Conservation (phyloP, 2,329 filamentous ascomycete species). For the Aspergillus oerlinghausenensis region DNA sequence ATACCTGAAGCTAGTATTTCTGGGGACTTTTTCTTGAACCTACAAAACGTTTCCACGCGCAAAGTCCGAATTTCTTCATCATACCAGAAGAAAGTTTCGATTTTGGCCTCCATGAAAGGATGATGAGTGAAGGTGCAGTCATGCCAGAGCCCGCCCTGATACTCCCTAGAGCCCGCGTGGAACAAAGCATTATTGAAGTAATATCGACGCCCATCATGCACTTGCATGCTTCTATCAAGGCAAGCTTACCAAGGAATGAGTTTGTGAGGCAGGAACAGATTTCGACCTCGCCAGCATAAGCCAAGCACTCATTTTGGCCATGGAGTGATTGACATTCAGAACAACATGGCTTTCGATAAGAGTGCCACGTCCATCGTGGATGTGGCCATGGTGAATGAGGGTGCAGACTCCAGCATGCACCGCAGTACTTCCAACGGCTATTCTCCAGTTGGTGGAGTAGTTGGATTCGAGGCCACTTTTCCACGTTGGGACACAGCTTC, state of each 20-base stretch:
- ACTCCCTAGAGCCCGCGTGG: neutral
- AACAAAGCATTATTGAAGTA: neutral
- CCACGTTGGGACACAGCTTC: neutral
- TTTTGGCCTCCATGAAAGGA: neutral
- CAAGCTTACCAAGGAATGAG: neutral
- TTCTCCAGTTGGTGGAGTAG: constrained; percentile 9
- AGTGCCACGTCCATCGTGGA: neutral
- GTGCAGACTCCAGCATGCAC: constrained; percentile 7
- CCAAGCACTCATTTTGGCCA: neutral
- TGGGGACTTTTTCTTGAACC: neutral
- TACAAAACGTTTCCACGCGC: neutral
- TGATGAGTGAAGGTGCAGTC: neutral
- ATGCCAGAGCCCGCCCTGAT: neutral
- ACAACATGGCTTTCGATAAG: neutral
- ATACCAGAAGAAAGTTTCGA: neutral
- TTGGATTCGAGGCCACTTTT: neutral
- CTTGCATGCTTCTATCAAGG: neutral
- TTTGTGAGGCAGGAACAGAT: constrained; percentile 3
- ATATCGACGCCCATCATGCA: neutral
- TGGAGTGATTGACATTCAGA: neutral
- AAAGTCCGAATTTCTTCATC: neutral
- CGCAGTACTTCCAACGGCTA: constrained; percentile 9
- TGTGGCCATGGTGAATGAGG: constrained; percentile 1
- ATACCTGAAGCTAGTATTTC: neutral
- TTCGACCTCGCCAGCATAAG: constrained; percentile 4